These are phyloP conservation scores for Rutstroemia sydowiana DNA, from an alignment of 2,329 filamentous ascomycete genomes.

Conservation along the genomic window DNA sequence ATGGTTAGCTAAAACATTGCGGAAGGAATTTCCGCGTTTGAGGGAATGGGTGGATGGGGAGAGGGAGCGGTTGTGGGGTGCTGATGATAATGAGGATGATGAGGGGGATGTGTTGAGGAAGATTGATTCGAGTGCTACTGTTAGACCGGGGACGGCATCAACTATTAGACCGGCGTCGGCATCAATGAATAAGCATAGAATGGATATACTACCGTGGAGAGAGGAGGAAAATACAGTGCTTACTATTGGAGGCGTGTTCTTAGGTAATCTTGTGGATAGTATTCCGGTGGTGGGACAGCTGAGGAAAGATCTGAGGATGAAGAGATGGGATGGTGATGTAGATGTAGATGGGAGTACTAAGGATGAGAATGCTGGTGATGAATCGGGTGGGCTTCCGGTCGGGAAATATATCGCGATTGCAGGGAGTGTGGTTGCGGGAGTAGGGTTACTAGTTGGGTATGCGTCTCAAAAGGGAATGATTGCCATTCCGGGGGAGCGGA, in stretches of 20 bases:
- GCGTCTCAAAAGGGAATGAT: conserved; percentile 30
- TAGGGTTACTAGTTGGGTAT: conserved; percentile 28
- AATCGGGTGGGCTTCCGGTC: neutral
- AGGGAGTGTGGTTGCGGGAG: conserved; percentile 24
- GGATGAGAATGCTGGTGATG: conserved; percentile 13
- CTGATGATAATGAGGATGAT: too few species aligned
- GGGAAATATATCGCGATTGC: conserved; percentile 20
- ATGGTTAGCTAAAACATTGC: conserved; percentile 54
- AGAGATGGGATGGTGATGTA: conserved; percentile 17
- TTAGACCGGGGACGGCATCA: conserved; percentile 2
- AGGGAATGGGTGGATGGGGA: conserved; percentile 37
- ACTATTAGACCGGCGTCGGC: conserved; percentile 5
- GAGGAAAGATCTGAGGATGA: conserved; percentile 24
- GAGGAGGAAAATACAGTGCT: conserved; percentile 23
- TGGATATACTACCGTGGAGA: conserved; percentile 29
- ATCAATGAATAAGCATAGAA: too few species aligned
- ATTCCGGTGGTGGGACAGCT: conserved; percentile 25
- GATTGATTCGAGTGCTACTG: conserved; percentile 6
- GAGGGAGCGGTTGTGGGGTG: conserved; percentile 29
- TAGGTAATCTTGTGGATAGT: conserved; percentile 24
- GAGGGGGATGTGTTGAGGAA: conserved; percentile 20
- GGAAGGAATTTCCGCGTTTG: conserved; percentile 39
- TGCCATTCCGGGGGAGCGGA: conserved; percentile 11
- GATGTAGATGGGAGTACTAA: conserved; percentile 20
- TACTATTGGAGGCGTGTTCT: conserved; percentile 23